phyloP scores from a whole-genome alignment of 441 rosid genomes.

The Melastoma candidum region DNA sequence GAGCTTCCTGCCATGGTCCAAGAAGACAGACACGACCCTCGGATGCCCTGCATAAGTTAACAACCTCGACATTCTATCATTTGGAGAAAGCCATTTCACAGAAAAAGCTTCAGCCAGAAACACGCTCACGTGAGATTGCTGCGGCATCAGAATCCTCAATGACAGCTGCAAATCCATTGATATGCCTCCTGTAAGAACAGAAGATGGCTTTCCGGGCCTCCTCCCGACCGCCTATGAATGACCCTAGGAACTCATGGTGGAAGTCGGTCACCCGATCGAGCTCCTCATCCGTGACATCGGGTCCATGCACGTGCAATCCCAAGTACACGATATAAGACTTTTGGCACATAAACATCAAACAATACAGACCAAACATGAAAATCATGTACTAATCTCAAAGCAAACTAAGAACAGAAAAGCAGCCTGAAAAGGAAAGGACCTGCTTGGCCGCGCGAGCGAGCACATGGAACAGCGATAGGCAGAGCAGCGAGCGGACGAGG shows the following conservation, averaged over 20 bases:
- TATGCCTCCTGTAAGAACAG: constrained; percentile 35
- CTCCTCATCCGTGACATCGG: constrained; percentile 22
- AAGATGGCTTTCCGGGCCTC: too few relatives aligned
- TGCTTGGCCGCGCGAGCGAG: not conserved
- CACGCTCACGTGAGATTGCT: constrained; percentile 34
- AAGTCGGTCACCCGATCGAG: constrained; percentile 21
- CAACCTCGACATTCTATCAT: not conserved
- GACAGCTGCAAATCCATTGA: constrained; percentile 53
- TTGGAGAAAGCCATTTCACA: not conserved
- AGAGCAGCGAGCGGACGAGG: not conserved
- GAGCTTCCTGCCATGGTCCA: constrained; percentile 6
- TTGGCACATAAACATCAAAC: not conserved
- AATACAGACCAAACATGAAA: not conserved
- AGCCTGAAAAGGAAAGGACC: not conserved
- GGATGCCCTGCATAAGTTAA: constrained; percentile 7
- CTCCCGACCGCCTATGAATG: constrained; percentile 26
- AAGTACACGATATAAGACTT: constrained; percentile 57
- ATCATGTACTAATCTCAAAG: not conserved
- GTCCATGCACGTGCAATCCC: constrained; percentile 48
- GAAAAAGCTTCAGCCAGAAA: not conserved
- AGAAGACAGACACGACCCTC: constrained; percentile 10
- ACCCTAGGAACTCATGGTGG: constrained; percentile 39
- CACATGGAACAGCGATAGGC: not conserved
- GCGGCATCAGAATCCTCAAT: constrained; percentile 47
- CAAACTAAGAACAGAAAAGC: not conserved